A percentile compares a stretch with the other conserved stretches of the same genome.
phyloP scores from a whole-genome alignment of 2,329 filamentous ascomycete species.

The Daldinia sp. region DNA sequence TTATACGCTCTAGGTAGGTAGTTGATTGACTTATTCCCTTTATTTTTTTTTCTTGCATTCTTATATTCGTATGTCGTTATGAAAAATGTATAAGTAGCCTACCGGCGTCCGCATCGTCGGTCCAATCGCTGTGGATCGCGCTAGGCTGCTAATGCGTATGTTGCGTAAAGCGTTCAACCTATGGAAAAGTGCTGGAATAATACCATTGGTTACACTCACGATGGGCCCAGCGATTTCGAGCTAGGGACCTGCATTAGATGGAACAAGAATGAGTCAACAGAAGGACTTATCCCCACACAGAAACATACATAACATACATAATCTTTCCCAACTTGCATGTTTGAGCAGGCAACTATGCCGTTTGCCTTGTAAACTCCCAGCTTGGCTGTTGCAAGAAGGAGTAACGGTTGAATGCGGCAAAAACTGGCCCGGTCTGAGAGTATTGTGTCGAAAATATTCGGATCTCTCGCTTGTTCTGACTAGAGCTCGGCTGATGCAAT shows the following conservation, averaged over 20 bases:
- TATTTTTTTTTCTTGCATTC: neutral
- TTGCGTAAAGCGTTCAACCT: neutral
- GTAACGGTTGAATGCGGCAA: neutral
- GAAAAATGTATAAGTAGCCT: neutral
- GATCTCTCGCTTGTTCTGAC: neutral
- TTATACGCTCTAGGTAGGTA: neutral
- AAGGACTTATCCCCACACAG: constrained; percentile 33
- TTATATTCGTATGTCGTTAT: neutral
- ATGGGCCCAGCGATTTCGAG: constrained; percentile 27
- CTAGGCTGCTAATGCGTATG: constrained; percentile 3
- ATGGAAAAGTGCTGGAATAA: neutral
- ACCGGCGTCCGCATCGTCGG: neutral
- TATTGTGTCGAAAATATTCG: constrained; percentile 2
- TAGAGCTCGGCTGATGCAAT: neutral
- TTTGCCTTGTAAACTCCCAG: neutral
- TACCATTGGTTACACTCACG: constrained; percentile 7
- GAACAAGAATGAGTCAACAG: constrained; percentile 41
- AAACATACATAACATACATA: neutral
- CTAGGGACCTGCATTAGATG: constrained; percentile 44
- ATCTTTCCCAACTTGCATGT: neutral
- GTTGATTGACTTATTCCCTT: neutral
- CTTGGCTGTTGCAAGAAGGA: neutral
- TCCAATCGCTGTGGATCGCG: neutral
- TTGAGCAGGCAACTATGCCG: constrained; percentile 2
- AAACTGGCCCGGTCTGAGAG: neutral